These are phyloP conservation scores for Schoenoplectus triqueter DNA, from an alignment of 202 grass and related monocot species.

Conservation along the genomic window DNA sequence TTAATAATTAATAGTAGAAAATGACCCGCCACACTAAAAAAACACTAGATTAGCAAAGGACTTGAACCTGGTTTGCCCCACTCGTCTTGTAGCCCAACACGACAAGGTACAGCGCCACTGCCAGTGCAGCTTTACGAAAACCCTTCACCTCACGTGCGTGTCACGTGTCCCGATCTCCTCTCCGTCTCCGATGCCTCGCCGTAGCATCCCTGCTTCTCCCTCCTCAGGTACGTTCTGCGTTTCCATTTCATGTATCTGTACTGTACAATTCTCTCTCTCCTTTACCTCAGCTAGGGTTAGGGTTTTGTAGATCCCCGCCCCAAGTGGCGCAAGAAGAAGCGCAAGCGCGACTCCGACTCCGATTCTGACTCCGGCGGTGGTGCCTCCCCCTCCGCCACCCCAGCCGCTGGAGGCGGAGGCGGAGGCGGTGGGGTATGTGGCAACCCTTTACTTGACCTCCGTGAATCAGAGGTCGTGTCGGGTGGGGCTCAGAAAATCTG, in stretches of 20 bases:
- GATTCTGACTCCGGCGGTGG: constrained; percentile 39
- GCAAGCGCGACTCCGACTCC: constrained; percentile 45
- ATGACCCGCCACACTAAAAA: not conserved
- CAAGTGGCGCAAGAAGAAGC: constrained; percentile 90
- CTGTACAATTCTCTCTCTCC: constrained; percentile 11
- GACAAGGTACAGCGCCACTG: constrained; percentile 29
- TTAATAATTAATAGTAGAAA: not conserved
- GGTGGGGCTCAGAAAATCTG: constrained; percentile 52
- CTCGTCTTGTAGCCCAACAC: constrained; percentile 29
- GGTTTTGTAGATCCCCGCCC: constrained; percentile 67
- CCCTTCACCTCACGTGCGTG: constrained; percentile 35
- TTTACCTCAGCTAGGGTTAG: constrained; percentile 37
- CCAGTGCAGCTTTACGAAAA: constrained; percentile 39
- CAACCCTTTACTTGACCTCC: constrained; percentile 52
- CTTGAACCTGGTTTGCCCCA: not conserved
- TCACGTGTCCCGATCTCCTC: constrained; percentile 45
- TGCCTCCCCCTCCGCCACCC: constrained; percentile 40
- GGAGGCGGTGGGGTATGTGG: constrained; percentile 42
- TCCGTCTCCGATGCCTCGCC: constrained; percentile 79
- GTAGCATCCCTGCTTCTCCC: constrained; percentile 44
- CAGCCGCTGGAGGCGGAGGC: constrained; percentile 21
- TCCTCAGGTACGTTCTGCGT: constrained; percentile 47
- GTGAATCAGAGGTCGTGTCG: constrained; percentile 62
- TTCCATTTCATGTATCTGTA: not conserved
- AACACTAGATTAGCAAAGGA: not conserved